A percentile compares a stretch with the other conserved stretches of the same genome.
Evolutionary conservation across 768 basidiomycete genomes (phyloP).

Genomic region (Leccinum broughii): DNA sequence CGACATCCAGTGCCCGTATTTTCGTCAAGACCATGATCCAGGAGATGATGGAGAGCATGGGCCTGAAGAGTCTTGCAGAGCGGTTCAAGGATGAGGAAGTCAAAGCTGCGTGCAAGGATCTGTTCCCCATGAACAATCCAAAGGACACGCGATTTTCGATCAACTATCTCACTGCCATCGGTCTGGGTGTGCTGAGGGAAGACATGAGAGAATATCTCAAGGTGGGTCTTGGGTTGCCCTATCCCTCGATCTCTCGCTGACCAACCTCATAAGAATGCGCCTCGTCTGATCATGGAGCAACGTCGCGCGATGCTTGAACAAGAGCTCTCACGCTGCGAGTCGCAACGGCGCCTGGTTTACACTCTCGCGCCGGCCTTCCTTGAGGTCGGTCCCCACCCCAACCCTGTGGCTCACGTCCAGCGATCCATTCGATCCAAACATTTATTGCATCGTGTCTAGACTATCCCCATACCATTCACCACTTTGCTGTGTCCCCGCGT

Average conservation of each 20-base stretch:
- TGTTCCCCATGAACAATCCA: constrained; percentile 97
- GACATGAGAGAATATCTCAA: constrained; percentile 96
- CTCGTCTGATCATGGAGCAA: constrained; percentile 91
- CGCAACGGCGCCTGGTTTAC: too few relatives aligned
- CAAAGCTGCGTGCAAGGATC: constrained; percentile 64
- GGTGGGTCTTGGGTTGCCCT: constrained; percentile 44
- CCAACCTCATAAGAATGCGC: constrained; percentile 69
- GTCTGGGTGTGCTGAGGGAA: constrained; percentile 87
- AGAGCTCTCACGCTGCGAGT: constrained; percentile 21
- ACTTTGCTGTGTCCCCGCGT: too few relatives aligned
- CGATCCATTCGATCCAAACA: too few relatives aligned
- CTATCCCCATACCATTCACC: too few relatives aligned
- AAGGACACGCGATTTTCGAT: constrained; percentile 96
- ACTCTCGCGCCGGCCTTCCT: too few relatives aligned
- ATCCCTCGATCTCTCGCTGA: not conserved
- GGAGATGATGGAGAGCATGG: constrained; percentile 95
- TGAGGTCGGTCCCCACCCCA: too few relatives aligned
- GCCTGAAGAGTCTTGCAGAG: constrained; percentile 81
- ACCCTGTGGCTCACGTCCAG: too few relatives aligned
- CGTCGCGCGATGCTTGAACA: constrained; percentile 84
- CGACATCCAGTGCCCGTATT: constrained; percentile 93
- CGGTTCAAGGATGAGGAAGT: constrained; percentile 89
- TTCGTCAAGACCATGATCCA: constrained; percentile 96
- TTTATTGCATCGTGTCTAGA: too few relatives aligned
- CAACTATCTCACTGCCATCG: constrained; percentile 98